phyloP scores from a whole-genome alignment of 345 rosid genomes.

The Ceriops decandra region DNA sequence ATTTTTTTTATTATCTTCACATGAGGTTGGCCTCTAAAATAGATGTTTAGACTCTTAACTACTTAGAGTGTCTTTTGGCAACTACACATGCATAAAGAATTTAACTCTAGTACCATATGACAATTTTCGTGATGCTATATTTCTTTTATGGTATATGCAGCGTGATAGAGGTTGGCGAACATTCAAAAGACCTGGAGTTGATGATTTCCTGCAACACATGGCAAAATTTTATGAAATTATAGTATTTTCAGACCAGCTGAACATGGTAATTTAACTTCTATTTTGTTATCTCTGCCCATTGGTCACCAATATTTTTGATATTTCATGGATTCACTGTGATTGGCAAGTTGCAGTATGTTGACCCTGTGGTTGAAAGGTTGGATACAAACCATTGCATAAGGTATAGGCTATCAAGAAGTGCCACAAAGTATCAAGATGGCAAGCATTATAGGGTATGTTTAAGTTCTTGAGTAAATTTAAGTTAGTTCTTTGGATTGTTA shows the following conservation, averaged over 20 bases:
- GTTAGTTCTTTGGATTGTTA: background rate
- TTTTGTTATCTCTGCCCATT: background rate
- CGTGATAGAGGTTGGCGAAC: constrained; percentile 99
- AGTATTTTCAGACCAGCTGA: constrained; percentile 77
- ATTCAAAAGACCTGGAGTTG: constrained; percentile 96
- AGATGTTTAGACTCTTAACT: too few species aligned
- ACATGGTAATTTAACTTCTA: constrained; percentile 50
- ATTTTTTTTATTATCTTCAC: too few species aligned
- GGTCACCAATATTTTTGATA: background rate
- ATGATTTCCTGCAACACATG: constrained; percentile 91
- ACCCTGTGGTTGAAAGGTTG: constrained; percentile 81
- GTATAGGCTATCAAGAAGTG: constrained; percentile 70
- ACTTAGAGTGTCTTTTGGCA: too few species aligned
- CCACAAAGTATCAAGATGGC: constrained; percentile 82
- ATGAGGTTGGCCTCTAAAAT: too few species aligned
- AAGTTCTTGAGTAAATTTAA: background rate
- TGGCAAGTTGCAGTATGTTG: constrained; percentile 56
- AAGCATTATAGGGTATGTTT: constrained; percentile 78
- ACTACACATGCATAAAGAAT: background rate
- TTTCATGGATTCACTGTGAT: constrained; percentile 4
- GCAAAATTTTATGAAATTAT: constrained; percentile 76
- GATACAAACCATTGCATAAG: constrained; percentile 67
- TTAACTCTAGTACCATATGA: constrained; percentile 5
- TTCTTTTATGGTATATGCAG: constrained; percentile 34
- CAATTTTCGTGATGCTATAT: background rate